Evolutionary conservation across 441 rosid species (phyloP), one percentile per base, ranked within the genome.

Genomic region (Erodium moschatum): DNA sequence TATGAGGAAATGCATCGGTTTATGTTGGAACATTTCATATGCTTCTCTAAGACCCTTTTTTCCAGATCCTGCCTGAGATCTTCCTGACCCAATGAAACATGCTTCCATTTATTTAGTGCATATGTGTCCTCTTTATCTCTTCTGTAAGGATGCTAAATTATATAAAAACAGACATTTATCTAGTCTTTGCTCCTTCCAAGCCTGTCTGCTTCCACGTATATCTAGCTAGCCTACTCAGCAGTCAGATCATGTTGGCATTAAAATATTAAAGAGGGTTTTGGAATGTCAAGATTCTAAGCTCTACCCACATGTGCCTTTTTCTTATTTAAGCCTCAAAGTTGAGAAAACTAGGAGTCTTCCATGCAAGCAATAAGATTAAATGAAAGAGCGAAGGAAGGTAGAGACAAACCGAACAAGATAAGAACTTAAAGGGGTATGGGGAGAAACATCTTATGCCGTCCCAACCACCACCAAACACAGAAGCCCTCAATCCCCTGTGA

Each of bases 381-480:
- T 2, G 12, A 7, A 64, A 67, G 11, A 24, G 10, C 1, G 35
- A 31, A 52, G 15, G 33, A 70, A 29, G 63, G 16, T 56, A 62
- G 71, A 64, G 52, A 76, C 65, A 58, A 62, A 74, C 5, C 16
- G 46, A 42, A 62, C n/a, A 63, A 21, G 82, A 79, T 74, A 81
- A 74, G 82, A 79, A 82, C 72, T 64, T 10, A 77, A 72, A 72
- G 35, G 69, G 85, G 64, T 21, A 81, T 81, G 90, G 86, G 78
- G 64, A 31, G 54, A 69, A 77, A 67, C 80, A 73, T 71, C 50
- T 2, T 56, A 38, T 83, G 84, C 78, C 76, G 27, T 38, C 80
- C 79, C 88, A 82, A 84, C 86, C 79, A 86, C 86, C 78, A 70
- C 77, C 87, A 84, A 78, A 76, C n/a, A 69, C 81, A 75, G 75